Conservation (phyloP, 441 rosid genomes). For the Mallotus repandus region DNA sequence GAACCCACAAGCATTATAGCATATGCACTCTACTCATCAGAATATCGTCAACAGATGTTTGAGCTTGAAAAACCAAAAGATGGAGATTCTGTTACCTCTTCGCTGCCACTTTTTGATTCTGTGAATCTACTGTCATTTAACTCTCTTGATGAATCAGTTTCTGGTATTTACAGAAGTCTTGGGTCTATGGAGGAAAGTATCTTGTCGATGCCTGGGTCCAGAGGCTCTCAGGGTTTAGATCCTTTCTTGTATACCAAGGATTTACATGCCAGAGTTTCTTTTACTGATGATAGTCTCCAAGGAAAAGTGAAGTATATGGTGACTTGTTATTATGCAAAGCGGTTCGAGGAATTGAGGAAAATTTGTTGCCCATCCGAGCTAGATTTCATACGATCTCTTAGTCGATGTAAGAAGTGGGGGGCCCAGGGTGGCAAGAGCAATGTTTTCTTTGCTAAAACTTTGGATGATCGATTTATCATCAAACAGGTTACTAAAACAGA, state of each 20-base stretch:
- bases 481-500: conserved; percentile 98
- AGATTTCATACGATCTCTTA: conserved; percentile 82
- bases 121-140: conserved; percentile 50
- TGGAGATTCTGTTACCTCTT: conserved; percentile 35
- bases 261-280: conserved; percentile 67
- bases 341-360: conserved; percentile 79
- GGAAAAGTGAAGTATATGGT: conserved; percentile 78
- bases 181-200: conserved; percentile 60
- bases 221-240: conserved; percentile 59
- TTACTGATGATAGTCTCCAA: conserved; percentile 63
- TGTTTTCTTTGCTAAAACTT: conserved; percentile 93
- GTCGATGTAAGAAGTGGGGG: conserved; percentile 97
- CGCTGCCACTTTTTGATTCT: conserved; percentile 48
- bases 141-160: conserved; percentile 58
- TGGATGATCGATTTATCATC: conserved; percentile 90
- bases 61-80: conserved; percentile 61
- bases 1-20: conserved; percentile 92
- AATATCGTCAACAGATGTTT: conserved; percentile 56
- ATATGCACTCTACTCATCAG: conserved; percentile 68
- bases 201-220: conserved; percentile 41
- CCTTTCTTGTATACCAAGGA: conserved; percentile 59
- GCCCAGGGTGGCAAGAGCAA: conserved; percentile 99
- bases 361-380: conserved; percentile 78
- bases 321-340: conserved; percentile 79
- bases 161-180: conserved; percentile 53